phyloP scores from a whole-genome alignment of 2,329 filamentous ascomycete species.

The Exophiala viscosa region DNA sequence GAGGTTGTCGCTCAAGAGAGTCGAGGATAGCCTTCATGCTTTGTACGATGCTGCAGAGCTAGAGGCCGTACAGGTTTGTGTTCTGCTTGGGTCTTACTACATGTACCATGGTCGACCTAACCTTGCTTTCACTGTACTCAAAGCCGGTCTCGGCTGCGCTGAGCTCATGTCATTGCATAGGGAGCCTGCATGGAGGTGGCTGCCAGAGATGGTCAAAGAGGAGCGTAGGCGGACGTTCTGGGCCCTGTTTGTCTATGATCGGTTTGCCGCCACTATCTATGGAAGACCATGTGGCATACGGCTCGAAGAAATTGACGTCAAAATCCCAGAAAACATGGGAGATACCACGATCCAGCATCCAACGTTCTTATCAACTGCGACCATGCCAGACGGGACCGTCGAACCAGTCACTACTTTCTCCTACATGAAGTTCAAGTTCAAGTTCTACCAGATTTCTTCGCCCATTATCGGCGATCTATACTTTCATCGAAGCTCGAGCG shows the following conservation, averaged over 20 bases:
- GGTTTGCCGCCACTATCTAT: slow-evolving; percentile 19
- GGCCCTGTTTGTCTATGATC: slow-evolving; percentile 20
- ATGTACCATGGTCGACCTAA: slow-evolving; percentile 19
- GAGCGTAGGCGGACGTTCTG: slow-evolving; percentile 18
- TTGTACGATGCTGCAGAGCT: slow-evolving; percentile 40
- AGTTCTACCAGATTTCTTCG: slow-evolving; percentile 23
- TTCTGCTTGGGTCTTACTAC: slow-evolving; percentile 16
- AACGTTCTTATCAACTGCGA: slow-evolving; percentile 16
- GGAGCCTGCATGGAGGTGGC: slow-evolving; percentile 19
- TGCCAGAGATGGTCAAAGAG: slow-evolving; percentile 10
- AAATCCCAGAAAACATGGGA: slow-evolving; percentile 18
- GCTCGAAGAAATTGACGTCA: slow-evolving; percentile 16
- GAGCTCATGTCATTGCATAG: slow-evolving; percentile 14
- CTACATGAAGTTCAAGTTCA: slow-evolving; percentile 22
- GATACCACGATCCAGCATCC: slow-evolving; percentile 17
- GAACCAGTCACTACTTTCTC: slow-evolving; percentile 21
- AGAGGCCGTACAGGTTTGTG: slow-evolving; percentile 18
- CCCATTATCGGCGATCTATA: slow-evolving; percentile 22
- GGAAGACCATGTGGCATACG: slow-evolving; percentile 19
- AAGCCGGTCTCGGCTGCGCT: slow-evolving; percentile 12
- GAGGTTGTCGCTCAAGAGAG: slow-evolving; percentile 23
- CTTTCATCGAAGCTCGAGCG: slow-evolving; percentile 16
- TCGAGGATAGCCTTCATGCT: slow-evolving; percentile 37
- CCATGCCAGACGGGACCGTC: slow-evolving; percentile 14
- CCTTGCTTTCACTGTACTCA: slow-evolving; percentile 11